Evolutionary conservation across 352 stramenopile genomes (phyloP), one percentile per base, ranked within the genome.

Genomic region (Phytophthora parvispora): DNA sequence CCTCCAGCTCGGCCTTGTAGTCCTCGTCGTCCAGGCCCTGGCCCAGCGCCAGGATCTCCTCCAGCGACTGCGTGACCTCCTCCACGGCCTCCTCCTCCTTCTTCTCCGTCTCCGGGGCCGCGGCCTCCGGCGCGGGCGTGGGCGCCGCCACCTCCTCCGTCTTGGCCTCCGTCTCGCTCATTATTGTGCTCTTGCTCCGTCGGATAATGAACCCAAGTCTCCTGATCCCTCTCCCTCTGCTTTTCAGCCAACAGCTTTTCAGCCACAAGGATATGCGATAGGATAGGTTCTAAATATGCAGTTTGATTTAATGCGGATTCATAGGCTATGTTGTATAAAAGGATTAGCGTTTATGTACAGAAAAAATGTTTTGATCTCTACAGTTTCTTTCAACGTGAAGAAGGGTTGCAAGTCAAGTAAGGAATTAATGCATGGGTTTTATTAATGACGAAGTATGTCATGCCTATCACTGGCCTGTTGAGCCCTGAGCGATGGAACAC

Each of bases 1-100:
- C 81, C 51, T 96, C 82, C 28, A 93, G 79, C 72, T 91, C 84
- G 40, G 87, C 86, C 68, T 93, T 96, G 83, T 96, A 96, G 74
- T 96, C 89, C 67, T 96, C 64, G 50, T 96, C 89, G 65, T 96
- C 89, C 59, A 96, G 81, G 1, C 89, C 89, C 64, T 96, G 89
- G 52, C 89, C 89, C 32, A 96, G 81, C 62, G 89, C 86, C 52
- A 96, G 64, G 50, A 96, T 86, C 36, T 96, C 84, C 56, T 96
- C 89, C 18, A 96, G 72, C 47, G 84, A 91, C 73, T 93, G 83
- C 48, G 86, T 89, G 31, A 95, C 86, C 57, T 95, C 86, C 56
- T 92, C 86, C 31, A 93, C 78, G 0, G 31, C 52, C 18, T 71
- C 67, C 4, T 70, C 49, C 27, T 51, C 56, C n/a, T 62, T 55